Conservation (phyloP, 78 protist species). For the Dictyostelium intermedium region DNA sequence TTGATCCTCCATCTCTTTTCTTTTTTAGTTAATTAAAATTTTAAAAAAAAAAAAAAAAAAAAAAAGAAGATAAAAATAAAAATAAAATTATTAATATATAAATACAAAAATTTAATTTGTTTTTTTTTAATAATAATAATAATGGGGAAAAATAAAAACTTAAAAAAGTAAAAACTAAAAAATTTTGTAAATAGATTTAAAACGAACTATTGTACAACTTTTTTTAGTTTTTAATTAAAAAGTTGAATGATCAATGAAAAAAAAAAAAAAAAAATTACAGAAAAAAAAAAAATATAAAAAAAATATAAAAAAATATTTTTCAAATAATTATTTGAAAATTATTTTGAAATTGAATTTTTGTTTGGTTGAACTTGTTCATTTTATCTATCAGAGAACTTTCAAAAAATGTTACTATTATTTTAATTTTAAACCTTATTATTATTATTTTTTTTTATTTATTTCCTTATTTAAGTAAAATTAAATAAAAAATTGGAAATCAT, state of each 20-base stretch:
- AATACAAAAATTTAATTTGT: too few species aligned
- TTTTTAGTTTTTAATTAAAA: too few species aligned
- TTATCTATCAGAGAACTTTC: too few species aligned
- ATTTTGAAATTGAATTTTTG: too few species aligned
- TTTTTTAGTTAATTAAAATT: neutral
- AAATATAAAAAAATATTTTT: neutral
- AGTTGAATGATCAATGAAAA: neutral
- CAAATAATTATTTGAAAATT: neutral
- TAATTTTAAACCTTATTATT: too few species aligned
- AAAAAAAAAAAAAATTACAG: neutral
- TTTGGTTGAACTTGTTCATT: too few species aligned
- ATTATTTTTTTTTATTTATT: too few species aligned
- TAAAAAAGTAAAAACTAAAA: neutral
- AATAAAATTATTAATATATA: too few species aligned
- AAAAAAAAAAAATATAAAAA: neutral
- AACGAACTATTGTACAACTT: neutral
- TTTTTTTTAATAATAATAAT: too few species aligned
- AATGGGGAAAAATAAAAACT: neutral
- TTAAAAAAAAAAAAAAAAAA: neutral
- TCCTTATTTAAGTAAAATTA: too few species aligned
- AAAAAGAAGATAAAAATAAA: neutral
- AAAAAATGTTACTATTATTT: too few species aligned
- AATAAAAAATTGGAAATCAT: too few species aligned
- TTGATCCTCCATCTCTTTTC: conserved; percentile 11
- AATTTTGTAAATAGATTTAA: neutral